Evolutionary conservation across 2,329 filamentous ascomycete genomes (phyloP).

Genomic region (Fusarium staphyleae): DNA sequence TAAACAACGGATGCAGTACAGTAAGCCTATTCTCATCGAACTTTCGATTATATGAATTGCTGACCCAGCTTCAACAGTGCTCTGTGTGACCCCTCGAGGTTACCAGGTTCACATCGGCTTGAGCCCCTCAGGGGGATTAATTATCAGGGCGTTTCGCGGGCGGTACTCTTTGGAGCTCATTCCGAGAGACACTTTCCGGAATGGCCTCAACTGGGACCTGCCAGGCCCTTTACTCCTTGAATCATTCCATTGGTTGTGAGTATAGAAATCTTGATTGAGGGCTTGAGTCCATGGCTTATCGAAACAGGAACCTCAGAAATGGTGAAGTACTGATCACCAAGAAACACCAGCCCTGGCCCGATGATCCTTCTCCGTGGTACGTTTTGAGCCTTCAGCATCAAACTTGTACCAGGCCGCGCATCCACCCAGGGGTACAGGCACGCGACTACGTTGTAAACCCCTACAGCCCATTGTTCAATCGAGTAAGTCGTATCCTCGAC

Average conservation of each 20-base stretch:
- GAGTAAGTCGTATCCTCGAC: conserved; percentile 31
- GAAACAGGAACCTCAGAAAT: conserved; percentile 24
- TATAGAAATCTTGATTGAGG: conserved; percentile 37
- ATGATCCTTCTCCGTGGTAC: conserved; percentile 10
- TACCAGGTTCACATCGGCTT: conserved; percentile 62
- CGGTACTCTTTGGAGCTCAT: conserved; percentile 34
- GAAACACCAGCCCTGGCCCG: conserved; percentile 28
- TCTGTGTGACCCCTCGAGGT: conserved; percentile 13
- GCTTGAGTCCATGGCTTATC: background rate
- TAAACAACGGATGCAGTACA: conserved; percentile 61
- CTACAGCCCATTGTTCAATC: conserved; percentile 34
- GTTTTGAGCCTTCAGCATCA: conserved; percentile 16
- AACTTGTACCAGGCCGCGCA: conserved; percentile 17
- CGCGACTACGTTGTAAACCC: conserved; percentile 31
- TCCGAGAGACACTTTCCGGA: conserved; percentile 24
- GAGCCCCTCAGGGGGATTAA: conserved; percentile 33
- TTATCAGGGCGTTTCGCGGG: conserved; percentile 36
- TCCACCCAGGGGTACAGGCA: background rate
- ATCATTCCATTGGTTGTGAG: conserved; percentile 64
- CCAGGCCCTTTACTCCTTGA: conserved; percentile 56
- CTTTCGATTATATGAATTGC: background rate
- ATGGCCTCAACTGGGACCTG: conserved; percentile 49
- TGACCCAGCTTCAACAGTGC: background rate
- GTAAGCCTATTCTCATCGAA: background rate
- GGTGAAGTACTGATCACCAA: conserved; percentile 33